These are phyloP conservation scores for Euryodendron excelsum DNA, from an alignment of 148 eudicot genomes.

Conservation along the genomic window DNA sequence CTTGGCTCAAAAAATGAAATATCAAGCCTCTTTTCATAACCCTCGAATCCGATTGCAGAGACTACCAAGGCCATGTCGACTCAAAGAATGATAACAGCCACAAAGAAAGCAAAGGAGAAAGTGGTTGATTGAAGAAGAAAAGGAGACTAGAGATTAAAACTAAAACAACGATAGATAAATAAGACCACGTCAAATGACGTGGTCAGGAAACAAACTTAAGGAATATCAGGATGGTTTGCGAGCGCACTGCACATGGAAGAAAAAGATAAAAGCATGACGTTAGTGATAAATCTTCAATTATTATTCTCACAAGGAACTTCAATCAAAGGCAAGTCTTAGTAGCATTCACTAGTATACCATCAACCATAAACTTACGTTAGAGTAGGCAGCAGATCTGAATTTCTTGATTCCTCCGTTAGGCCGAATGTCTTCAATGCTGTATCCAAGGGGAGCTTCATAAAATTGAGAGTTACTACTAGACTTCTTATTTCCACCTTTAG, in stretches of 20 bases:
- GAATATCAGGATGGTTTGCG: slow-evolving; percentile 78
- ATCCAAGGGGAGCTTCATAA: slow-evolving; percentile 42
- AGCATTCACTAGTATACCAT: background rate
- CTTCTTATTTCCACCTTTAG: slow-evolving; percentile 29
- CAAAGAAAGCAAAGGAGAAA: slow-evolving; percentile 35
- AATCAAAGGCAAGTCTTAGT: background rate
- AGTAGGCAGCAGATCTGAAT: slow-evolving; percentile 46
- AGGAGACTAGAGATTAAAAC: slow-evolving; percentile 30
- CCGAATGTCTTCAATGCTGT: slow-evolving; percentile 41
- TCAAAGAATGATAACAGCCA: slow-evolving; percentile 15
- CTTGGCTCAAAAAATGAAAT: slow-evolving; percentile 75
- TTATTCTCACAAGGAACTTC: background rate
- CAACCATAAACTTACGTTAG: slow-evolving; percentile 44
- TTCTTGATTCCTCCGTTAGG: slow-evolving; percentile 42
- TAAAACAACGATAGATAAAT: slow-evolving; percentile 14
- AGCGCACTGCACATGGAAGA: slow-evolving; percentile 57
- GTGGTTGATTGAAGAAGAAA: slow-evolving; percentile 38
- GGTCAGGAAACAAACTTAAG: slow-evolving; percentile 14
- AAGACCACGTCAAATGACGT: slow-evolving; percentile 41
- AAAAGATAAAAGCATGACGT: background rate
- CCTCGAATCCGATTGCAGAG: slow-evolving; percentile 95
- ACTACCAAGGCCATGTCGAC: slow-evolving; percentile 45
- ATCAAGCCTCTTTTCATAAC: slow-evolving; percentile 90
- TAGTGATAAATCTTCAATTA: background rate
- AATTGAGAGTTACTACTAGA: slow-evolving; percentile 29